Base-by-base conservation (phyloP, 805 yeast genomes). In the Candida corydali region DNA sequence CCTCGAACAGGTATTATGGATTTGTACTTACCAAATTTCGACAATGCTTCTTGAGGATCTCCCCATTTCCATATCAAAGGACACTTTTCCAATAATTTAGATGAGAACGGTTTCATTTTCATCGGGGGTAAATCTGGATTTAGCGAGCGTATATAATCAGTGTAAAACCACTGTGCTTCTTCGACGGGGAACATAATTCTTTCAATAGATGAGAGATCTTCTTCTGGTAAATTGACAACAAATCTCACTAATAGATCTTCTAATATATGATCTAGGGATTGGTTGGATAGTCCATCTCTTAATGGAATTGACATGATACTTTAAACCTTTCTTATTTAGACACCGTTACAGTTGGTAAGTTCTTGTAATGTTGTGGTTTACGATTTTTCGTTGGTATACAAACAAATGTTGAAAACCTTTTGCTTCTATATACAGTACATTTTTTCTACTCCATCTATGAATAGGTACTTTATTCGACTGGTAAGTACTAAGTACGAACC, bases 151-250 rank as follows among this genome's bases (percentile, higher is more conserved):
- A 82, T 70, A 50, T 82, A 89, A 60, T 93, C 99, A 34, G 83
- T 75, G 60, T 89, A 93, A 55, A 85, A 93, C 98, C 98, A 93
- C 49, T 88, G 96, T 2, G 98, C 98, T 59, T 93, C 98, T 66
- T 93, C 99, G 28, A 93, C 81, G 56, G 89, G 95, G 64, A 93
- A 93, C 52, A 88, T 76, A 17, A 89, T 83, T 53, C 98, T 72
- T 42, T 64, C 91, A 19, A 80, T 73, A 11, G 89, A 75, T 23
- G 93, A 78, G 36, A 91, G 64, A 57, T 93, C 98, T 52, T 91
- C 97, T 4, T 78, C 76, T 8, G 98, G 98, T 36, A 89, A 85
- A 66, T 93, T 93, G 40, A 89, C 76, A 33, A 94, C 80, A 54
- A 93, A 93, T 44, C 98, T 70, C 34, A 86, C 98, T 12, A 87